Evolutionary conservation across 768 basidiomycete genomes (phyloP), one percentile per base, ranked within the genome.

Genomic region (Lenzites betulinus): DNA sequence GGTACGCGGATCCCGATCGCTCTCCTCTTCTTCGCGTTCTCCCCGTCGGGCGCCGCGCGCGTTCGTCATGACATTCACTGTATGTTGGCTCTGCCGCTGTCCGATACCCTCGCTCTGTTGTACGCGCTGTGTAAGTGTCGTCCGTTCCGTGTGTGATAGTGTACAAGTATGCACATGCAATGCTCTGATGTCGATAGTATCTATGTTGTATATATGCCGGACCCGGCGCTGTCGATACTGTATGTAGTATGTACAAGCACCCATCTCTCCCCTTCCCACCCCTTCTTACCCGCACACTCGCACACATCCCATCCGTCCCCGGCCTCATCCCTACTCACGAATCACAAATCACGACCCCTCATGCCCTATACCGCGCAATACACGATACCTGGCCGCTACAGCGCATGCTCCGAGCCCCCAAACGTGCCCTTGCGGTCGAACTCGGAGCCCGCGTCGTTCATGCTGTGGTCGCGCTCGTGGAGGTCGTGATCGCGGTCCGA

Each of bases 191-290:
- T 58, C 50, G 36, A 48, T 50, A 57, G 26, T 62, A 62, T 62
- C 51, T 62, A 62, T 58, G 56, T 48, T 62, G 61, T 62, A 62
- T 58, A 62, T 62, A 62, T 62, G 42, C 36, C 42, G 20, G 53
- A 59, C 33, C 30, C 30, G 30, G 4, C 30, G 46, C 36, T 30
- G 51, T 54, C 42, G 51, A 49, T 38, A 55, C 46, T 47, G 50
- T 61, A 61, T 47, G 41, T 50, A 26, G 41, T 50, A 26, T 20
- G 47, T 39, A 30, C 33, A 5, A 41, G 22, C 16, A 22, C 6
- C 33, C 1, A n/a, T 7, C 33, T 18, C 49, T n/a, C n/a, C 30
- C 18, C 18, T 42, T 5, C 22, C 13, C 18, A 18, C n/a, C n/a
- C n/a, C n/a, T n/a, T n/a, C n/a, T n/a, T n/a, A n/a, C n/a, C n/a